phyloP scores from a whole-genome alignment of 2,329 filamentous ascomycete species.

The Ceratocystis cubensis region DNA sequence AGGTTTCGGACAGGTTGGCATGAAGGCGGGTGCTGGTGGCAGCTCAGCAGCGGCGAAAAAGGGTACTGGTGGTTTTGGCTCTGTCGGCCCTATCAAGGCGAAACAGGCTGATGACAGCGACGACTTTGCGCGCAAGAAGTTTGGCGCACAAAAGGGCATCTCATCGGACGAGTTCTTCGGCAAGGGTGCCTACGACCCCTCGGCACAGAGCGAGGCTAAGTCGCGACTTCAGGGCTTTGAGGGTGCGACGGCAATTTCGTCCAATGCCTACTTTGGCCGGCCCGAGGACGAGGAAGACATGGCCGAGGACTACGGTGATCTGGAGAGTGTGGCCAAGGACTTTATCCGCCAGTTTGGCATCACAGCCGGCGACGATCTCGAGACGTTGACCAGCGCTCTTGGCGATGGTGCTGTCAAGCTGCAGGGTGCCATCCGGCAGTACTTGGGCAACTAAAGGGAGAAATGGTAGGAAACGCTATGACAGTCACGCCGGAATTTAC shows the following conservation, averaged over 20 bases:
- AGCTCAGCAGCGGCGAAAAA: slow-evolving; percentile 50
- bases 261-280: slow-evolving; percentile 93
- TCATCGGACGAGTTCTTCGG: slow-evolving; percentile 98
- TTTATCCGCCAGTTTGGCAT: slow-evolving; percentile 92
- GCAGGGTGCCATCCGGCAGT: slow-evolving; percentile 60
- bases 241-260: slow-evolving; percentile 81
- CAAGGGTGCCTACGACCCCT: slow-evolving; percentile 72
- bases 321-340: slow-evolving; percentile 90
- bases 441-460: slow-evolving; percentile 43
- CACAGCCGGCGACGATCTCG: slow-evolving; percentile 88
- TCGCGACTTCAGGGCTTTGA: slow-evolving; percentile 81
- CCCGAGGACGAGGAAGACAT: slow-evolving; percentile 62
- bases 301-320: slow-evolving; percentile 70
- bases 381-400: slow-evolving; percentile 71
- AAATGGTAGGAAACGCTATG: not conserved
- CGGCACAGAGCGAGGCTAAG: slow-evolving; percentile 74
- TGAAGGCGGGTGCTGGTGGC: slow-evolving; percentile 41
- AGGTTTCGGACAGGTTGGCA: slow-evolving; percentile 72
- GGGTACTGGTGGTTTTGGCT: slow-evolving; percentile 77
- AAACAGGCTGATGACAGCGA: slow-evolving; percentile 56
- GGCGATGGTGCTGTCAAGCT: slow-evolving; percentile 77
- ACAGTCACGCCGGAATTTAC: not conserved
- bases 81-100: slow-evolving; percentile 62
- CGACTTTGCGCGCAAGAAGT: slow-evolving; percentile 74
- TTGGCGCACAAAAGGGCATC: slow-evolving; percentile 86